Conservation (phyloP, 2,329 filamentous ascomycete species). For the Hymenoscyphus albidus region DNA sequence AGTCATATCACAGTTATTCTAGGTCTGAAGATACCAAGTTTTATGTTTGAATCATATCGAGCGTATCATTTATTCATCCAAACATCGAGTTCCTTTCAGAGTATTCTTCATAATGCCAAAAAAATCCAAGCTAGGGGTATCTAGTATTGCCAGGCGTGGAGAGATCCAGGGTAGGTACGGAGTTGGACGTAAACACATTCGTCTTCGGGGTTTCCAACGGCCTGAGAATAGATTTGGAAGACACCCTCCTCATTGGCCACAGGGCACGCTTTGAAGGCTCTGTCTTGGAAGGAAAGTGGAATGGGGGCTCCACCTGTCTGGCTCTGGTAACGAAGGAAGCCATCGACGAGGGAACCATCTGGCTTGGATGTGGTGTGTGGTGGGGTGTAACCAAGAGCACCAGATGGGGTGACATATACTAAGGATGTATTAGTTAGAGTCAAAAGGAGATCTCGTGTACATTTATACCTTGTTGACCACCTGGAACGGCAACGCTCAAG, state of each 20-base stretch:
- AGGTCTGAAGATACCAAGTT: too few species aligned
- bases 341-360: conserved; percentile 41
- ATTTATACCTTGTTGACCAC: conserved; percentile 12
- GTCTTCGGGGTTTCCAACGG: neutral
- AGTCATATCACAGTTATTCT: too few species aligned
- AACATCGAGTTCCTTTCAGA: too few species aligned
- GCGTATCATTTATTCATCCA: too few species aligned
- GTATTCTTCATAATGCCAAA: too few species aligned
- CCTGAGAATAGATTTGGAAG: conserved; percentile 5
- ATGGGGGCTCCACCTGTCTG: conserved; percentile 5
- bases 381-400: conserved; percentile 51
- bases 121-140: neutral
- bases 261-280: conserved; percentile 4
- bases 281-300: conserved; percentile 5
- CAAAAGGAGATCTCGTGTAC: neutral
- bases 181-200: conserved; percentile 3
- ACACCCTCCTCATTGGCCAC: neutral
- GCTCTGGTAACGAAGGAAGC: conserved; percentile 4
- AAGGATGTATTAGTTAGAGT: conserved; percentile 40
- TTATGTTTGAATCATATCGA: too few species aligned
- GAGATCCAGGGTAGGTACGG: conserved; percentile 2
- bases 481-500: conserved; percentile 11
- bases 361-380: conserved; percentile 53
- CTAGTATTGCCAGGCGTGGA: conserved; percentile 13
- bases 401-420: conserved; percentile 53